Conservation (phyloP, 2,329 filamentous ascomycete genomes). For the Fusarium chlamydosporum region DNA sequence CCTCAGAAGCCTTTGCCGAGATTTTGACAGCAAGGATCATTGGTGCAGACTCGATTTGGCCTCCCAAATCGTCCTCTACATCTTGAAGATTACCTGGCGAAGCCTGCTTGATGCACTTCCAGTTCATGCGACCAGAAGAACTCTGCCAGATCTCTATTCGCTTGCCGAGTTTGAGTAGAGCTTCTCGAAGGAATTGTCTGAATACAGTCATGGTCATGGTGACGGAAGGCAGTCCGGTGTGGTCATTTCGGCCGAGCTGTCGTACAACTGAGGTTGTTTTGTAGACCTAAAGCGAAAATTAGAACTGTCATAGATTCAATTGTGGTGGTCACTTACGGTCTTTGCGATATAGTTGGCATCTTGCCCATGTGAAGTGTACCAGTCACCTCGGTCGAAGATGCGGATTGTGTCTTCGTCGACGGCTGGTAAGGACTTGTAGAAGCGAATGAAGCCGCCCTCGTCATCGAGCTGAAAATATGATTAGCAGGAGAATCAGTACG, state of each 20-base stretch:
- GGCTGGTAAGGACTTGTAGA: slow-evolving; percentile 87
- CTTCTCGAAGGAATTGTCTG: slow-evolving; percentile 93
- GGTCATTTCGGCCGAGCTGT: slow-evolving; percentile 86
- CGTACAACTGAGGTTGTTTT: slow-evolving; percentile 97
- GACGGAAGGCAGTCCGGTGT: slow-evolving; percentile 89
- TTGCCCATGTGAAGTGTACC: slow-evolving; percentile 92
- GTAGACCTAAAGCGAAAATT: slow-evolving; percentile 75
- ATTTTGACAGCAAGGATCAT: slow-evolving; percentile 97
- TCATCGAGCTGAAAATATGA: slow-evolving; percentile 81
- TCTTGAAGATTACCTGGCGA: slow-evolving; percentile 97
- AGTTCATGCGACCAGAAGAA: slow-evolving; percentile 82
- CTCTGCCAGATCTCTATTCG: slow-evolving; percentile 92
- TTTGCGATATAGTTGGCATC: slow-evolving; percentile 87
- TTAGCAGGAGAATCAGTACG: slow-evolving; percentile 8
- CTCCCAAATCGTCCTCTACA: slow-evolving; percentile 93
- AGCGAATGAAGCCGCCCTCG: slow-evolving; percentile 95
- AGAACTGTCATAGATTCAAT: neutral
- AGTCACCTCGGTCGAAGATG: slow-evolving; percentile 94
- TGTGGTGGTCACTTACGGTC: slow-evolving; percentile 64
- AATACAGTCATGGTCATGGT: slow-evolving; percentile 97
- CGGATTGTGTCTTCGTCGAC: slow-evolving; percentile 82
- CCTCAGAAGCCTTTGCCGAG: slow-evolving; percentile 86
- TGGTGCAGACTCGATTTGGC: slow-evolving; percentile 87
- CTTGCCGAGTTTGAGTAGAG: slow-evolving; percentile 91
- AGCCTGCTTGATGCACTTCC: slow-evolving; percentile 92